phyloP scores from a whole-genome alignment of 2,329 filamentous ascomycete genomes.

The Penicillium rolfsii region DNA sequence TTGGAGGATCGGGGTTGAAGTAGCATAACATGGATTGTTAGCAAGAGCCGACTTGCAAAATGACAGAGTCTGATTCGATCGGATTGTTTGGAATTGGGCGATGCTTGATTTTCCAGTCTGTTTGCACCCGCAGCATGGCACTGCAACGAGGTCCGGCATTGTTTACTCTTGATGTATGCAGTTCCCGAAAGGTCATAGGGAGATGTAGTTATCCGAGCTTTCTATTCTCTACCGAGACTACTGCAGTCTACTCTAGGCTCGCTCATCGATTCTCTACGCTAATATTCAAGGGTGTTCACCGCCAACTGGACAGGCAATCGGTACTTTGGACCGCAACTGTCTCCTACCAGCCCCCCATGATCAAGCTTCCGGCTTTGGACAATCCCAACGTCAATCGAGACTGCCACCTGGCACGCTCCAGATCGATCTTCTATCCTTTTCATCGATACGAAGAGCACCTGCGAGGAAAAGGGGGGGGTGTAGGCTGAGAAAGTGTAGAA shows the following conservation, averaged over 20 bases:
- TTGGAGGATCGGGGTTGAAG: background rate
- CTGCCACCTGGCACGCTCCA: background rate
- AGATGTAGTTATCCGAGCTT: background rate
- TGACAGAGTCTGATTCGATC: background rate
- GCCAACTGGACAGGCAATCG: background rate
- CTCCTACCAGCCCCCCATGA: background rate
- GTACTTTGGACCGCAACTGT: background rate
- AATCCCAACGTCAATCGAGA: background rate
- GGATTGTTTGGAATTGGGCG: background rate
- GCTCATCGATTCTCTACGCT: background rate
- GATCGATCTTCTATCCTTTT: background rate
- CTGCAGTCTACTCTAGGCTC: background rate
- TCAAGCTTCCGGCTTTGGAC: background rate
- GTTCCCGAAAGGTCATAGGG: background rate
- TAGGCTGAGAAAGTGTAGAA: background rate
- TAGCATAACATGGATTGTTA: background rate
- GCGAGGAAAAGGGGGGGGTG: background rate
- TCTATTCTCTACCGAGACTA: background rate
- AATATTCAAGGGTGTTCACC: conserved; percentile 1
- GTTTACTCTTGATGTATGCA: background rate
- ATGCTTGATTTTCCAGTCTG: conserved; percentile 1
- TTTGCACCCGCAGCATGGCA: background rate
- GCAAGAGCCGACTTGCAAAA: no score
- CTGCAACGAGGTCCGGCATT: background rate
- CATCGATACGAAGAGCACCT: background rate